These are phyloP conservation scores for Athelia sp. DNA, from an alignment of 1,284 basidiomycete genomes.

Conservation along the genomic window DNA sequence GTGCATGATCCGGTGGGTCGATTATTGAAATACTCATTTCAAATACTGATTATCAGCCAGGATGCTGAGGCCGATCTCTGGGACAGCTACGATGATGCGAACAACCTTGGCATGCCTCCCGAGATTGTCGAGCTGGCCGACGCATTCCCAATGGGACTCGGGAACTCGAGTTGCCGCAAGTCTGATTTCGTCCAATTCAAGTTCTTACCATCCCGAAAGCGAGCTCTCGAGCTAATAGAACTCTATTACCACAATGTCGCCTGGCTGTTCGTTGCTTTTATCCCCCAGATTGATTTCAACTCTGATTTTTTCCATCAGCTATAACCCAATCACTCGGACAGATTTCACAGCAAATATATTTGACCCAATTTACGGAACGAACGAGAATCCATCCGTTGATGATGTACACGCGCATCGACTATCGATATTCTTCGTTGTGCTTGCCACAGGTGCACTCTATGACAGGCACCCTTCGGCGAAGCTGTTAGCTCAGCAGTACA, in stretches of 20 bases:
- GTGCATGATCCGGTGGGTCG: constrained; percentile 25
- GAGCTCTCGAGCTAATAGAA: constrained; percentile 31
- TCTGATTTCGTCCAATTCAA: constrained; percentile 30
- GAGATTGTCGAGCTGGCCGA: constrained; percentile 40
- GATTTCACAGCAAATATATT: constrained; percentile 35
- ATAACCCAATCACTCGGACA: constrained; percentile 32
- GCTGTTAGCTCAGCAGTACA: constrained; percentile 32
- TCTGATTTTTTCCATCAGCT: constrained; percentile 32
- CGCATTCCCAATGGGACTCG: constrained; percentile 44
- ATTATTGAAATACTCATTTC: neutral
- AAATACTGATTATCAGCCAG: neutral
- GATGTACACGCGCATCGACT: constrained; percentile 40
- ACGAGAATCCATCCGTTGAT: constrained; percentile 24
- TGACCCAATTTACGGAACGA: constrained; percentile 34
- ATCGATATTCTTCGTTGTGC: constrained; percentile 43
- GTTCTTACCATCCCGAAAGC: constrained; percentile 31
- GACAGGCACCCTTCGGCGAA: constrained; percentile 27
- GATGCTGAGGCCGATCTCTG: neutral
- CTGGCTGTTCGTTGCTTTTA: constrained; percentile 44
- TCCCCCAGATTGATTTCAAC: no score
- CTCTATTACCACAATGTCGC: constrained; percentile 40
- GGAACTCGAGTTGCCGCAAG: constrained; percentile 30
- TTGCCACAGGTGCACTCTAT: constrained; percentile 39
- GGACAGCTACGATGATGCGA: constrained; percentile 10
- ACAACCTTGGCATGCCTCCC: constrained; percentile 30